A percentile compares a stretch with the other conserved stretches of the same genome.
phyloP scores from a whole-genome alignment of 2,329 filamentous ascomycete species.

The Tolypocladium album region DNA sequence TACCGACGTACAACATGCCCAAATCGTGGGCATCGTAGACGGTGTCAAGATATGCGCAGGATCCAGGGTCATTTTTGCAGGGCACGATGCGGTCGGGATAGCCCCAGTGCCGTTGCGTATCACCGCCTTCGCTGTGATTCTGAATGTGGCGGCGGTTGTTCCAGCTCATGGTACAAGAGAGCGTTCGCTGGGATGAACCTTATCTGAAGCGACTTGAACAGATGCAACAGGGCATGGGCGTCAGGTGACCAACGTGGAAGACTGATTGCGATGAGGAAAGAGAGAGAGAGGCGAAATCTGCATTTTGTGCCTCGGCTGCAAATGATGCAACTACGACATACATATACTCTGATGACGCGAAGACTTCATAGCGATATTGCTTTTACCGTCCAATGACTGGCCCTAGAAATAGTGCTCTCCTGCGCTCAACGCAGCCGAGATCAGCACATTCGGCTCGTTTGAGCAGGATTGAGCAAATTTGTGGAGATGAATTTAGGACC shows the following conservation, averaged over 20 bases:
- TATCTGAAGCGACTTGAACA: neutral
- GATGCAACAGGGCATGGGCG: neutral
- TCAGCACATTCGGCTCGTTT: neutral
- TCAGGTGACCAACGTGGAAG: neutral
- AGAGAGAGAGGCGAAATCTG: neutral
- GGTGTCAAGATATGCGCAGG: constrained; percentile 38
- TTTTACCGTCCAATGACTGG: neutral
- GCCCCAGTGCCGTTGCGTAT: constrained; percentile 33
- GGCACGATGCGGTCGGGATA: constrained; percentile 33
- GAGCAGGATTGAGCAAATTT: constrained; percentile 29
- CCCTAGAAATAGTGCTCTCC: neutral
- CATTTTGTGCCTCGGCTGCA: neutral
- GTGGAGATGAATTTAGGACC: constrained; percentile 4
- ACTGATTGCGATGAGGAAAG: neutral
- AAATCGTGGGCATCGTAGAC: constrained; percentile 38
- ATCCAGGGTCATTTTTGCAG: constrained; percentile 34
- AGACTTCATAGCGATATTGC: neutral
- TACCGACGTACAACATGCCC: constrained; percentile 38
- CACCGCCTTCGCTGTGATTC: constrained; percentile 23
- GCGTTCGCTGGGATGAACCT: neutral
- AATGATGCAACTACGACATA: too few species aligned
- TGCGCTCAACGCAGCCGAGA: neutral
- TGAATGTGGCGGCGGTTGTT: constrained; percentile 28
- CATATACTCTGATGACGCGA: too few species aligned
- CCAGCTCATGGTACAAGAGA: neutral